Evolutionary conservation across 306 rosid species (phyloP).

Genomic region (Sophora flavescens): DNA sequence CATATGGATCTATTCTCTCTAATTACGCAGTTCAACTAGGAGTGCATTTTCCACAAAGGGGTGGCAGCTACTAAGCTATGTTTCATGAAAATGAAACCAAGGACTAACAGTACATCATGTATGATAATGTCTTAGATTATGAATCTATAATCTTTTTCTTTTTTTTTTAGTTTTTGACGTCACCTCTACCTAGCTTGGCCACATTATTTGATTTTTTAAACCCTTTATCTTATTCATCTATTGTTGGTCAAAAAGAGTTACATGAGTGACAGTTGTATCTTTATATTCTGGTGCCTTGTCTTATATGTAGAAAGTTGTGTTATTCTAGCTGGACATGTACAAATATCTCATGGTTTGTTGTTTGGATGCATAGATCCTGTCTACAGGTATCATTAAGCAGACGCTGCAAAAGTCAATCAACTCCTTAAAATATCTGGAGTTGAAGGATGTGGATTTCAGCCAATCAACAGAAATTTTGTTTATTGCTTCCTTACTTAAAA

Average conservation of each 20-base stretch:
- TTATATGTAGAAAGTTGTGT: neutral
- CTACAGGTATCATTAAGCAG: neutral
- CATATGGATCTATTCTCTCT: neutral
- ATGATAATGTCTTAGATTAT: neutral
- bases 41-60: no score
- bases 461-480: neutral
- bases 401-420: neutral
- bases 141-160: neutral
- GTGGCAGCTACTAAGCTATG: neutral
- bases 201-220: neutral
- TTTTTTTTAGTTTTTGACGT: neutral
- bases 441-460: constrained; percentile 21
- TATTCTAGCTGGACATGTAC: neutral
- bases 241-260: constrained; percentile 4
- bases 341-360: neutral
- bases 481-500: no score
- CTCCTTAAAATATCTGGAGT: neutral
- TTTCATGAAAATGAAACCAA: no score
- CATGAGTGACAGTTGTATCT: neutral
- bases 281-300: neutral
- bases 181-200: neutral
- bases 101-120: no score
- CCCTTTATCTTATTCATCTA: neutral
- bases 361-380: constrained; percentile 25
- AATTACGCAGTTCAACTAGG: neutral